Base-by-base conservation (phyloP, 306 rosid genomes). In the Carpinus viminea region DNA sequence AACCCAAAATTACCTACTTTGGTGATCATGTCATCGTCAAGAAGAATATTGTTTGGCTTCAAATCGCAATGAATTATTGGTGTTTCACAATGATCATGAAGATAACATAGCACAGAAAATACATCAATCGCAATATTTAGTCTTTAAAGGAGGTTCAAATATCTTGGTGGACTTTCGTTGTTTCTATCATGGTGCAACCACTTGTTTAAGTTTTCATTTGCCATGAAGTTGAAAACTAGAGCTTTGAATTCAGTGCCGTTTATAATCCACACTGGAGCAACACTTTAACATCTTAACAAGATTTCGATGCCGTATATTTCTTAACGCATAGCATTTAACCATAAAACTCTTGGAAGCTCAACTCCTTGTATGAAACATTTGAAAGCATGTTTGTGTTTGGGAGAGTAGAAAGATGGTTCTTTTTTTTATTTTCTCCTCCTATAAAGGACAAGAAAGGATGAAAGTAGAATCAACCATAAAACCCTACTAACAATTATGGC, bases 1-100 rank as follows among this genome's bases (percentile, higher is more conserved):
- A 72, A 31, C 21, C 84, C 87, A 59, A 84, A 84, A 66, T 84
- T 79, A 80, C 84, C 57, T 43, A 79, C 68, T 7, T 41, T 78
- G 24, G 74, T 69, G 11, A 72, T 72, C 74, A 73, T 46, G n/a
- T 47, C 50, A 46, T 72, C 50, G 18, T 77, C 81, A 43, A 69
- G 75, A 69, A 69, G 81, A 21, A 68, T 21, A 69, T 69, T 77
- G 36, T 54, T 71, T 8, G 82, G 83, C 74, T 80, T 80, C 0
- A 80, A 7, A 43, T 80, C 83, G 28, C 74, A 65, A 54, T 79
- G 78, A 65, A 73, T 1, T 13, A 79, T 13, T 16, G 62, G 8
- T 12, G 48, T 46, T 12, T 74, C 78, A 43, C 78, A 53, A 0
- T 79, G 68, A 5, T 73, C 21, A 15, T 74, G 83, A 18, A 80